Conservation (phyloP, 768 basidiomycete species). For the Russula brevipes region DNA sequence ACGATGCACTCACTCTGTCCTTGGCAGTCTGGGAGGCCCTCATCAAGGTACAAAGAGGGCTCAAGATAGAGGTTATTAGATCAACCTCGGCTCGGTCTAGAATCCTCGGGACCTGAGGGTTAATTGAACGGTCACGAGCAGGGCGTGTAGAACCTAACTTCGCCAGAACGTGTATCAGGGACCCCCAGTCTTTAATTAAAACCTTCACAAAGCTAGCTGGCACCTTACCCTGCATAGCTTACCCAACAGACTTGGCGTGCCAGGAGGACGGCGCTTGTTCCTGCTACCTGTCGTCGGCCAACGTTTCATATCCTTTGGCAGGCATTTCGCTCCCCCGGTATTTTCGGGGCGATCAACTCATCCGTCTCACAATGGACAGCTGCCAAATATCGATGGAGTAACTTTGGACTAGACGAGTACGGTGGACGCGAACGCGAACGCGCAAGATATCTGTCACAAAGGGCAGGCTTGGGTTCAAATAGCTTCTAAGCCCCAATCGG, state of each 20-base stretch:
- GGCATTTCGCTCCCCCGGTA: background rate
- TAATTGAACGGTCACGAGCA: background rate
- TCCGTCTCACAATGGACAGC: background rate
- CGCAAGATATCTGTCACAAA: background rate
- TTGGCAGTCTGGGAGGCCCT: background rate
- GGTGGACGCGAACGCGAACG: background rate
- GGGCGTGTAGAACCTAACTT: background rate
- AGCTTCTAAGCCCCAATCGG: background rate
- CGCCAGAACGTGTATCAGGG: background rate
- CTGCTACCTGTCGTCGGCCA: background rate
- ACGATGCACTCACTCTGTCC: background rate
- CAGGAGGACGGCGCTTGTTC: background rate
- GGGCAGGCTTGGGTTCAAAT: background rate
- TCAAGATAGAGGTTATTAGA: background rate
- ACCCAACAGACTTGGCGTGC: too few relatives aligned
- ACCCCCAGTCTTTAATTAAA: background rate
- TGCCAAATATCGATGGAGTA: background rate
- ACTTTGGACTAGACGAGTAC: background rate
- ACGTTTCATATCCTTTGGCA: background rate
- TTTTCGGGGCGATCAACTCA: background rate
- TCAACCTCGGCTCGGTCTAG: background rate
- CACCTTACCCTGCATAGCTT: too few relatives aligned
- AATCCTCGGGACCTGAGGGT: background rate
- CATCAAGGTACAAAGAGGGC: background rate
- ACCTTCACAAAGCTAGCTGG: background rate